A percentile compares a stretch with the other conserved stretches of the same genome.
These are phyloP conservation scores for Sapria himalayana DNA, from an alignment of 345 rosid species.

Conservation along the genomic window DNA sequence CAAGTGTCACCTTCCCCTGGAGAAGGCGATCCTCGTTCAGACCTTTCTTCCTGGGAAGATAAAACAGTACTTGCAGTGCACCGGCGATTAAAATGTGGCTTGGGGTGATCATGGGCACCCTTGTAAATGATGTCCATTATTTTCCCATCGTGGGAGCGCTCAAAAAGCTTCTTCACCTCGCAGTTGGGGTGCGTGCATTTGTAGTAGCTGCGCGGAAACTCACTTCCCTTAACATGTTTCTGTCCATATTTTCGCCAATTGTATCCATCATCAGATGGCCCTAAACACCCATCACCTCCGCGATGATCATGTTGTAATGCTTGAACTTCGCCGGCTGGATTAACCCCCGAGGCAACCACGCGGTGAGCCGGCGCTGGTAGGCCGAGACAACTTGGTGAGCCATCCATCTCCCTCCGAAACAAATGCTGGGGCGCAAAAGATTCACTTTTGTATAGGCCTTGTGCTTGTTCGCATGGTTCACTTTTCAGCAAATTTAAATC, in stretches of 20 bases:
- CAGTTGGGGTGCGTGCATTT: constrained; percentile 96
- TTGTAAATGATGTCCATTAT: constrained; percentile 80
- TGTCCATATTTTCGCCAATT: constrained; percentile 99
- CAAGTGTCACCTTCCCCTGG: constrained; percentile 52
- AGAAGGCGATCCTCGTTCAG: constrained; percentile 28
- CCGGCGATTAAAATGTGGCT: constrained; percentile 77
- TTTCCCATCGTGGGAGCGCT: constrained; percentile 79
- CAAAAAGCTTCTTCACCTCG: constrained; percentile 92
- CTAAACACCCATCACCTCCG: constrained; percentile 22
- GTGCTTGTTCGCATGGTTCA: constrained; percentile 27
- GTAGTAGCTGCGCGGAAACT: constrained; percentile 92
- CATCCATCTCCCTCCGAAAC: constrained; percentile 38
- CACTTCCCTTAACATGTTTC: constrained; percentile 95
- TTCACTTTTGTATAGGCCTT: constrained; percentile 25
- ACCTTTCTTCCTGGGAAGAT: constrained; percentile 53
- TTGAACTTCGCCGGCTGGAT: constrained; percentile 26
- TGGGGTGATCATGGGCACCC: constrained; percentile 94
- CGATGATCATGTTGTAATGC: constrained; percentile 36
- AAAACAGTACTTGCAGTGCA: constrained; percentile 37
- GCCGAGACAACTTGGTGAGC: constrained; percentile 50
- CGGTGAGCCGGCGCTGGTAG: constrained; percentile 31
- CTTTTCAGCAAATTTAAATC: constrained; percentile 36
- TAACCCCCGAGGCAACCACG: constrained; percentile 21
- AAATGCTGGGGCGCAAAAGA: constrained; percentile 24
- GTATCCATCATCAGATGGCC: constrained; percentile 74